phyloP scores from a whole-genome alignment of 805 yeast genomes.

The Pichia cephalocereana region DNA sequence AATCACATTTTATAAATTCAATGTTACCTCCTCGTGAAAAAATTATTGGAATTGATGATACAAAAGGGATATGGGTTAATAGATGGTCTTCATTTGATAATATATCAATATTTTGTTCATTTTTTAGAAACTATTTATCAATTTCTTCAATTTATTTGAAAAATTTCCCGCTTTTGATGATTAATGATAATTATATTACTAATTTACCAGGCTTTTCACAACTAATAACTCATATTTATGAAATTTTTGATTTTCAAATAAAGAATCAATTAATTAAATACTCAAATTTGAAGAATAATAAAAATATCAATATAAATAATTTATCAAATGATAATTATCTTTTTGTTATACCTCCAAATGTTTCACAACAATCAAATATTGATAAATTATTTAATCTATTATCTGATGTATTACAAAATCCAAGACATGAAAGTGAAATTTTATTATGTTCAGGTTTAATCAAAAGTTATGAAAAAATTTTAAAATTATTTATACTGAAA shows the following conservation, averaged over 20 bases:
- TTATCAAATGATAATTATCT: background rate
- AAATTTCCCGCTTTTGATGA: slow-evolving; percentile 8
- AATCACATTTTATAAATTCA: slow-evolving; percentile 27
- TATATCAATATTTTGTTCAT: slow-evolving; percentile 50
- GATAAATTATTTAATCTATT: slow-evolving; percentile 27
- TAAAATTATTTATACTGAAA: slow-evolving; percentile 17
- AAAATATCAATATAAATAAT: slow-evolving; percentile 1
- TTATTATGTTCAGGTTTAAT: slow-evolving; percentile 15
- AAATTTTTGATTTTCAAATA: slow-evolving; percentile 24
- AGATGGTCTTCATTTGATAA: slow-evolving; percentile 48
- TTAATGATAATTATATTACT: slow-evolving; percentile 12
- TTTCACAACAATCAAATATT: slow-evolving; percentile 16
- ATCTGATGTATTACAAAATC: slow-evolving; percentile 28
- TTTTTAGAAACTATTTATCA: slow-evolving; percentile 47
- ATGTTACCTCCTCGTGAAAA: slow-evolving; percentile 30
- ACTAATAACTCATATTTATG: slow-evolving; percentile 38
- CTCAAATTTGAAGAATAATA: background rate
- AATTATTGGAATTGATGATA: slow-evolving; percentile 41
- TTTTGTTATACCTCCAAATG: slow-evolving; percentile 5
- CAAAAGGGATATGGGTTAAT: slow-evolving; percentile 54
- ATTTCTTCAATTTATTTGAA: slow-evolving; percentile 20
- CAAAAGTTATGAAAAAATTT: slow-evolving; percentile 15
- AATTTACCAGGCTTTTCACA: slow-evolving; percentile 38
- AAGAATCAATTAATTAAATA: slow-evolving; percentile 3
- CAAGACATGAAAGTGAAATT: slow-evolving; percentile 22